phyloP scores from a whole-genome alignment of 2,329 filamentous ascomycete species.

The Didymella pomorum region DNA sequence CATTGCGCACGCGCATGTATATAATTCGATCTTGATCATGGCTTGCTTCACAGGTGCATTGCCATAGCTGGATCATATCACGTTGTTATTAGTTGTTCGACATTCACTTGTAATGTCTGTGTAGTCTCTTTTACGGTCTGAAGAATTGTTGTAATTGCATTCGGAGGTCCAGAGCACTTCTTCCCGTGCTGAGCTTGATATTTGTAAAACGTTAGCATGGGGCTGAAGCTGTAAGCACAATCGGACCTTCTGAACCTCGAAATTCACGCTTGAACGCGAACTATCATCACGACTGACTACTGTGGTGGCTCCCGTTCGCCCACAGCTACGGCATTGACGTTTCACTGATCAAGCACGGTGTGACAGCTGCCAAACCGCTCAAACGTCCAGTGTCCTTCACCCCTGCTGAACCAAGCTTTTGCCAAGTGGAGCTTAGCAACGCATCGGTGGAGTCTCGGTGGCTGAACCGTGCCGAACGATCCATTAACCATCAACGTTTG shows the following conservation, averaged over 20 bases:
- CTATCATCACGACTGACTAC: background rate
- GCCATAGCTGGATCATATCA: slow-evolving; percentile 8
- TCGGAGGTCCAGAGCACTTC: background rate
- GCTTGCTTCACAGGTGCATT: slow-evolving; percentile 1
- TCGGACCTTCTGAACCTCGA: slow-evolving; percentile 12
- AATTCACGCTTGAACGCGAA: background rate
- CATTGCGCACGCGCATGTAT: slow-evolving; percentile 23
- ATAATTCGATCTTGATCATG: slow-evolving; percentile 21
- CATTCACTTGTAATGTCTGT: background rate
- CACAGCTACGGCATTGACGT: background rate
- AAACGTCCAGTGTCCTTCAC: background rate
- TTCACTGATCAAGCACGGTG: background rate
- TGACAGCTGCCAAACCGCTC: slow-evolving; percentile 14
- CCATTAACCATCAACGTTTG: background rate
- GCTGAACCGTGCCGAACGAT: slow-evolving; percentile 5
- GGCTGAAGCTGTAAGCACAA: slow-evolving; percentile 1
- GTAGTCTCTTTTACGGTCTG: background rate
- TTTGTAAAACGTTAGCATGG: slow-evolving; percentile 8
- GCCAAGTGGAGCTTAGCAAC: slow-evolving; percentile 34
- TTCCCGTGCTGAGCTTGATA: background rate
- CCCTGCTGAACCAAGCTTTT: slow-evolving; percentile 28
- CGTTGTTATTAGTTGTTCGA: background rate
- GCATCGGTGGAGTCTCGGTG: slow-evolving; percentile 10
- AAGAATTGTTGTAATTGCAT: slow-evolving; percentile 11
- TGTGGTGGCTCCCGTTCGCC: background rate